phyloP scores from a whole-genome alignment of 495 filamentous ascomycete species.

The Talaromyces ruber region DNA sequence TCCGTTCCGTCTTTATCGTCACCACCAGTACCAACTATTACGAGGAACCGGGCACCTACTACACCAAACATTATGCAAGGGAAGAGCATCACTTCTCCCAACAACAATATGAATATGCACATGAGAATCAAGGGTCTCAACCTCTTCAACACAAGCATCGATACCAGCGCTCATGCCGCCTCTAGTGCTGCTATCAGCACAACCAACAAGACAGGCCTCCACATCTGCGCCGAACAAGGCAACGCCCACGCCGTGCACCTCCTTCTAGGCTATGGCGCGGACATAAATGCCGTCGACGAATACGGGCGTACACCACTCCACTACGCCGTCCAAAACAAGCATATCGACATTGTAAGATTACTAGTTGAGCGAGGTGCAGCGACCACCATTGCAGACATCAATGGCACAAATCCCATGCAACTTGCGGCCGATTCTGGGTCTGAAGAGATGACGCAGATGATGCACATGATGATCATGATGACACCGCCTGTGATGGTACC shows the following conservation, averaged over 20 bases:
- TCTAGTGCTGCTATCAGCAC: neutral
- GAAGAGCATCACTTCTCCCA: neutral
- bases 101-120: neutral
- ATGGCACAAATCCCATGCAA: neutral
- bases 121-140: neutral
- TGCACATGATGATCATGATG: slow-evolving; percentile 13
- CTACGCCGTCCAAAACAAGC: neutral
- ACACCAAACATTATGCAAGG: neutral
- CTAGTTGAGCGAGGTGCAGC: neutral
- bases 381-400: neutral
- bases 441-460: slow-evolving; percentile 4
- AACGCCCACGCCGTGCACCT: neutral
- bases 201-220: neutral
- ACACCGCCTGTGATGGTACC: slow-evolving; percentile 7
- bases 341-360: neutral
- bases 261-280: neutral
- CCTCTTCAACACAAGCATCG: neutral
- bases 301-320: slow-evolving; percentile 1
- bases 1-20: slow-evolving; percentile 1
- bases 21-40: neutral
- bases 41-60: neutral
- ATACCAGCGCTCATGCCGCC: neutral
- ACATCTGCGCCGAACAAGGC: slow-evolving; percentile 1
- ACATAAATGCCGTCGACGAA: neutral
- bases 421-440: neutral